Base-by-base conservation (phyloP, 768 basidiomycete species). In the Mycena venus region DNA sequence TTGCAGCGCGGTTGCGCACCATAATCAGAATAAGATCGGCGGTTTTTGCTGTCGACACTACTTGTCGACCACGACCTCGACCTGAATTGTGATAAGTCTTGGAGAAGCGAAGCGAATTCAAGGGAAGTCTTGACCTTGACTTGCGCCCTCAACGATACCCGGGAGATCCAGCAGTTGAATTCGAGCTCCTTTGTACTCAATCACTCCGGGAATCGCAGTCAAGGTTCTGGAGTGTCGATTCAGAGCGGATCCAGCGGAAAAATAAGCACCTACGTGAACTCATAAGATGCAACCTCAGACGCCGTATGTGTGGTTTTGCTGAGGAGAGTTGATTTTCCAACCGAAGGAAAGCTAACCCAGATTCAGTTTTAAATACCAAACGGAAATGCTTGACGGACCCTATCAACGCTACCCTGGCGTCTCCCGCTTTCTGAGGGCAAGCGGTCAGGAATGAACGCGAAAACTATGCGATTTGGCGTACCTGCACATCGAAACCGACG, bases 91-190 rank as follows among this genome's bases (percentile, higher is more conserved):
- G n/a, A 53, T 38, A 19, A 31, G 36, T 17, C 58, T 32, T 32
- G 21, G 34, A 29, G 23, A 55, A 34, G 11, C 11, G 25, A 69
- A 10, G n/a, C n/a, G 40, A 38, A 15, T 36, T 44, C 23, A 36
- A 34, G 19, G 53, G 27, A 6, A 29, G 53, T 15, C 70, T 72
- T 58, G 23, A 82, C 92, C 93, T 86, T 95, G 93, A 79, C 94
- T 95, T 23, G 96, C 96, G 17, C 96, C 96, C 83, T 97, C 96
- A 10, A 99, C 96, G 77, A 99, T 99, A 83, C 97, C 97, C 2
- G 97, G 97, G 36, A 99, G 86, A 90, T 99, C 97, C 19, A 99
- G 90, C 53, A 99, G 89, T 81, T 99, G 98, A 69, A 99, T 97
- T 51, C 96, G 90, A 44, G 89, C 89, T 32, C 98, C 98, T 82